Base-by-base conservation (phyloP, 345 rosid genomes). In the Eucalyptus tenuipes region DNA sequence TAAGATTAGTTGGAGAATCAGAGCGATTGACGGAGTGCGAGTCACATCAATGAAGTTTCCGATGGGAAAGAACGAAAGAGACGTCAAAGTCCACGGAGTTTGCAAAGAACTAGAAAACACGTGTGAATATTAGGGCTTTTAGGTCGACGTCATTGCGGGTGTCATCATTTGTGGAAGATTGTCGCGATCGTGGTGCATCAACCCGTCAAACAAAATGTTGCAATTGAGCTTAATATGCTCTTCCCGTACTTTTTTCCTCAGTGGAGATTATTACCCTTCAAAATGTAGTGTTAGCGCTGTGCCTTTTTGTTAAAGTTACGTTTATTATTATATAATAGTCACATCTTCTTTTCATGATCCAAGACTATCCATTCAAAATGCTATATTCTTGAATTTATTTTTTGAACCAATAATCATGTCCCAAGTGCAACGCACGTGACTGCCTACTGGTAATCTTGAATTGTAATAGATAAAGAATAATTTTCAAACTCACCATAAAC, bases 391-490 rank as follows among this genome's bases (percentile, higher is more conserved):
- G 81, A 37, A 37, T 37, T 4, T 33, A 11, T 68, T 71, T 68
- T 17, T 16, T 64, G 17, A 18, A 33, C 25, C 45, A 17, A 33
- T 1, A 71, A 40, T 71, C 13, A 71, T 71, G 81, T 37, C 45
- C 4, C 3, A 5, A 37, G 47, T 10, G 4, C 15, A 29, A n/a
- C 3, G 1, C 9, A 13, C 3, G 31, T 59, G 66, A 6, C 66
- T 27, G 3, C 27, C 27, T 18, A 75, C 47, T 3, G 0, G 14
- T 18, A 33, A 71, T 8, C 0, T 40, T 71, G 45, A 5, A 71
- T 71, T 37, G 11, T 33, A 10, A 68, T 33, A 68, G 44, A 68
- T 2, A 68, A 1, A 33, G 44, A 68, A 68, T 37, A 75, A 40
- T 75, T 75, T 52, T 18, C 27, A 37, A 5, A 75, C 15, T 37